These are phyloP conservation scores for Microbotryum intermedium DNA, from an alignment of 1,284 basidiomycete species.

Conservation along the genomic window DNA sequence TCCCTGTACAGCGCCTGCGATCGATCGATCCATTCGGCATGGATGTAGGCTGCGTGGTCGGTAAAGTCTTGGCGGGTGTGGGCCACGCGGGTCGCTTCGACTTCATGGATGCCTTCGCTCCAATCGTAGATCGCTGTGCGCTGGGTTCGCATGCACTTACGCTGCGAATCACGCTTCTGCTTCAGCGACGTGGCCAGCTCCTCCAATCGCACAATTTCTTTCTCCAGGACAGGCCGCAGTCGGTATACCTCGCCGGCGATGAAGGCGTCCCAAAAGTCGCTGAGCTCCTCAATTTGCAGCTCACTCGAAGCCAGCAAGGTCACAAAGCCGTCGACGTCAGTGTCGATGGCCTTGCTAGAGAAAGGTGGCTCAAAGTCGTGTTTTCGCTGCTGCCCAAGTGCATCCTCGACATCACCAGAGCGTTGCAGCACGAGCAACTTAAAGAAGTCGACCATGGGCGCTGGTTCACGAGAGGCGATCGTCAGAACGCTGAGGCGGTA, in stretches of 20 bases:
- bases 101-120: constrained; percentile 8
- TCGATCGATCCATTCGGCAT: constrained; percentile 4
- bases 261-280: not conserved
- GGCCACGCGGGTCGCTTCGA: constrained; percentile 4
- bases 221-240: not conserved
- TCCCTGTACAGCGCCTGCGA: not conserved
- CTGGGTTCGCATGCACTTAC: constrained; percentile 4
- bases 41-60: constrained; percentile 1
- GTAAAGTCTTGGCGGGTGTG: constrained; percentile 9
- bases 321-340: not conserved
- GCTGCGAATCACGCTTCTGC: not conserved
- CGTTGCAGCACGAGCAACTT: constrained; percentile 9
- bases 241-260: not conserved
- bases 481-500: constrained; percentile 1
- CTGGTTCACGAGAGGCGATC: not conserved
- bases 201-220: constrained; percentile 2
- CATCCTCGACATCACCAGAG: constrained; percentile 2
- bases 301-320: not conserved
- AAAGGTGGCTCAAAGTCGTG: constrained; percentile 2
- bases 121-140: constrained; percentile 2
- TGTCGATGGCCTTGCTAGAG: constrained; percentile 1
- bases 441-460: not conserved
- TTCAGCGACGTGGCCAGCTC: not conserved
- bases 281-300: not conserved
- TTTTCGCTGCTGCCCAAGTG: not conserved